These are phyloP conservation scores for Phytophthora idaei DNA, from an alignment of 352 stramenopile genomes.

Conservation along the genomic window DNA sequence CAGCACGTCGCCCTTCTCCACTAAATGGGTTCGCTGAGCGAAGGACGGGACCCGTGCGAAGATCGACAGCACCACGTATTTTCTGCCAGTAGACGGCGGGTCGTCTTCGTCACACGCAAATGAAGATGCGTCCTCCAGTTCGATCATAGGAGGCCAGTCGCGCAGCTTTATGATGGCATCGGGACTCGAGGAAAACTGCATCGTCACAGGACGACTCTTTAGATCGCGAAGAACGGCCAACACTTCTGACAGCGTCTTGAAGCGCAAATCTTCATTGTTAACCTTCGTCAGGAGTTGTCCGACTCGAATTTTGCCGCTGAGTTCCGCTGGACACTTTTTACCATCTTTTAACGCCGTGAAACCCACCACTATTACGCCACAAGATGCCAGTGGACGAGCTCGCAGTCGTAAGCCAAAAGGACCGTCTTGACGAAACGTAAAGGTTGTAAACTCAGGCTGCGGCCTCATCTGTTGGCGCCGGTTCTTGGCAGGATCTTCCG, in stretches of 20 bases:
- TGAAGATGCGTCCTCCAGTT: constrained; percentile 59
- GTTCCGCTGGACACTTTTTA: constrained; percentile 63
- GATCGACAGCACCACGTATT: constrained; percentile 71
- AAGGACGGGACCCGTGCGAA: constrained; percentile 78
- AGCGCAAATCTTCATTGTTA: constrained; percentile 75
- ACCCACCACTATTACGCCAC: constrained; percentile 78
- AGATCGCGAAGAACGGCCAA: constrained; percentile 58
- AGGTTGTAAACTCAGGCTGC: constrained; percentile 55
- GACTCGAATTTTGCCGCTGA: constrained; percentile 75
- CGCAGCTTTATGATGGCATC: constrained; percentile 80
- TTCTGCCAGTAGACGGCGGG: constrained; percentile 46
- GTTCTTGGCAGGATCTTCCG: constrained; percentile 65
- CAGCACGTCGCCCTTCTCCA: constrained; percentile 71
- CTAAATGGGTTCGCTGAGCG: constrained; percentile 66
- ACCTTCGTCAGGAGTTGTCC: constrained; percentile 67
- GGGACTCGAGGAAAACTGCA: constrained; percentile 79
- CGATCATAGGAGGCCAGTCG: constrained; percentile 85
- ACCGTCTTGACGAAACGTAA: constrained; percentile 77
- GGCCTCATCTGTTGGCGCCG: constrained; percentile 54
- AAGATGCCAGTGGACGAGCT: constrained; percentile 65
- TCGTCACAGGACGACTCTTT: constrained; percentile 64
- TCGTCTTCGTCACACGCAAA: constrained; percentile 57
- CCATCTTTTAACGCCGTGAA: constrained; percentile 60
- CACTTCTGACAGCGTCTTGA: constrained; percentile 67
- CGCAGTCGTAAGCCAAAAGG: constrained; percentile 79